Evolutionary conservation across 768 basidiomycete species (phyloP).

Genomic region (Suillus fuscotomentosus): DNA sequence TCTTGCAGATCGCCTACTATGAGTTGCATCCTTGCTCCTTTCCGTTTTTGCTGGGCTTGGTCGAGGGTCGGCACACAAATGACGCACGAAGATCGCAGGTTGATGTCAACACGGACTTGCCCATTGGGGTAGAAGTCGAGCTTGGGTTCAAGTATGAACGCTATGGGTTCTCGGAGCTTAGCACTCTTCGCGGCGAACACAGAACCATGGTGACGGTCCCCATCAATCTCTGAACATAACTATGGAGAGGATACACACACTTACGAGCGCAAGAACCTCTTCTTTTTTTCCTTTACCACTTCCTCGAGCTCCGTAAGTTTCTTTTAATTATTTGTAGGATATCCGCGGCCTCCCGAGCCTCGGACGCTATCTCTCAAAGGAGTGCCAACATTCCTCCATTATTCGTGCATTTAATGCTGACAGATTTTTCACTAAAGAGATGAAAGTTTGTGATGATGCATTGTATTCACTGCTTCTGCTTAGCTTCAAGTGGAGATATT

Average conservation of each 20-base stretch:
- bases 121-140: conserved; percentile 91
- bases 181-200: conserved; percentile 79
- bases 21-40: conserved; percentile 63
- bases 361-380: conserved; percentile 39
- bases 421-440: conserved; percentile 55
- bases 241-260: conserved; percentile 32
- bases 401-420: conserved; percentile 61
- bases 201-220: not conserved
- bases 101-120: conserved; percentile 85
- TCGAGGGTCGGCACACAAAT: conserved; percentile 78
- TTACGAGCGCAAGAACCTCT: conserved; percentile 75
- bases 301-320: conserved; percentile 51
- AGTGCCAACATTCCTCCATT: conserved; percentile 67
- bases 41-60: conserved; percentile 33
- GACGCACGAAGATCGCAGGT: conserved; percentile 84
- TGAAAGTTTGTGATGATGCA: conserved; percentile 44
- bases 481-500: conserved; percentile 1
- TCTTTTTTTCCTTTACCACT: conserved; percentile 73
- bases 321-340: conserved; percentile 57
- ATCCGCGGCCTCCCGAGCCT: conserved; percentile 33
- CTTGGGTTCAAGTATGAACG: conserved; percentile 86
- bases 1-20: conserved; percentile 73
- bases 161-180: conserved; percentile 90
- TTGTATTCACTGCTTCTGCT: conserved; percentile 32
- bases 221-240: not conserved